phyloP scores from a whole-genome alignment of 2,329 filamentous ascomycete genomes.

The Davidsoniella virescens region DNA sequence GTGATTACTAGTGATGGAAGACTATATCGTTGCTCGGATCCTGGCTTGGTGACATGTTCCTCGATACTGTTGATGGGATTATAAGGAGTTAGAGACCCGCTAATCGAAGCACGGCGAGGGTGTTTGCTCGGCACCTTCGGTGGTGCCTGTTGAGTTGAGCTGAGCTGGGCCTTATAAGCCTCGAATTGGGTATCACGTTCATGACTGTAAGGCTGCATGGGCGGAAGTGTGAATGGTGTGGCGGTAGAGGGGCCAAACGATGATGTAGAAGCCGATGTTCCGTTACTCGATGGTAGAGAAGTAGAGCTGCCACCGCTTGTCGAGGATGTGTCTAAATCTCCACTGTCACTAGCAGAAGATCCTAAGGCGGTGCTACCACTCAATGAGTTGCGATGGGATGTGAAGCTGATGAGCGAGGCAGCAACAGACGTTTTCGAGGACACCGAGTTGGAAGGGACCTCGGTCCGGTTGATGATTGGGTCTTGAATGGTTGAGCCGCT shows the following conservation, averaged over 20 bases:
- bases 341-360: too few relatives aligned
- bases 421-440: background rate
- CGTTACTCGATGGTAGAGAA: background rate
- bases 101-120: background rate
- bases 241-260: background rate
- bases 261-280: too few relatives aligned
- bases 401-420: background rate
- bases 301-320: slow-evolving; percentile 2
- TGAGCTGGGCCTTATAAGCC: slow-evolving; percentile 22
- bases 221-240: slow-evolving; percentile 3
- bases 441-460: too few relatives aligned
- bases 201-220: slow-evolving; percentile 26
- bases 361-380: too few relatives aligned
- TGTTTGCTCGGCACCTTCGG: background rate
- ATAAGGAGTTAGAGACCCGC: background rate
- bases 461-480: too few relatives aligned
- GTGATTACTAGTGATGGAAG: background rate
- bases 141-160: background rate
- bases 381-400: background rate
- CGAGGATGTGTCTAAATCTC: too few relatives aligned
- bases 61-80: background rate
- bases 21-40: background rate
- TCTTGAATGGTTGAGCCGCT: too few relatives aligned
- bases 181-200: slow-evolving; percentile 32
- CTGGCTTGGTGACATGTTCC: background rate